Percentiles rank a stretch among this genome's conserved stretches.
Evolutionary conservation across 2,329 filamentous ascomycete genomes (phyloP).

Genomic region (Paradendryphiella salina): DNA sequence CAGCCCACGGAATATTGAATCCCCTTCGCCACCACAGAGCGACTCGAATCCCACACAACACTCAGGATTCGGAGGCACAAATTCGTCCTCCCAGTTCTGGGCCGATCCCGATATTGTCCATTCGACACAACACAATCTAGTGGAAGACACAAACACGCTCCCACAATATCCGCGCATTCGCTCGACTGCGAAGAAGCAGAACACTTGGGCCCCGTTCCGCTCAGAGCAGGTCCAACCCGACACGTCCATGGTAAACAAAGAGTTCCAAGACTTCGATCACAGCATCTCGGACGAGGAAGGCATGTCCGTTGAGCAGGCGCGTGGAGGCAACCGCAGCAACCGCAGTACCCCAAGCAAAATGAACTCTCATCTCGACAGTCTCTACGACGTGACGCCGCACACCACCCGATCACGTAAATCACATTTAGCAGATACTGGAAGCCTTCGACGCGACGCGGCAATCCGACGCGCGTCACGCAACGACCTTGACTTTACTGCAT

Average conservation of each 20-base stretch:
- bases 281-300: slow-evolving; percentile 50
- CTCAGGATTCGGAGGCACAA: slow-evolving; percentile 31
- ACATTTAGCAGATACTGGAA: slow-evolving; percentile 39
- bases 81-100: slow-evolving; percentile 34
- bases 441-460: slow-evolving; percentile 52
- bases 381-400: slow-evolving; percentile 54
- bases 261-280: slow-evolving; percentile 50
- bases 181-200: slow-evolving; percentile 46
- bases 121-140: slow-evolving; percentile 46
- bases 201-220: slow-evolving; percentile 42
- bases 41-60: slow-evolving; percentile 45
- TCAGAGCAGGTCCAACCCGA: slow-evolving; percentile 42
- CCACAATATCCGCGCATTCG: slow-evolving; percentile 42
- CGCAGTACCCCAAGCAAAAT: slow-evolving; percentile 48
- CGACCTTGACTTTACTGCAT: slow-evolving; percentile 43
- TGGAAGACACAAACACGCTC: slow-evolving; percentile 43
- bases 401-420: slow-evolving; percentile 44
- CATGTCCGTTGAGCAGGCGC: slow-evolving; percentile 61
- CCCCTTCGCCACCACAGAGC: slow-evolving; percentile 36
- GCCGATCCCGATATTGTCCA: slow-evolving; percentile 44
- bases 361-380: slow-evolving; percentile 57
- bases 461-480: slow-evolving; percentile 51
- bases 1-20: slow-evolving; percentile 39
- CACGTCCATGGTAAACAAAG: slow-evolving; percentile 47
- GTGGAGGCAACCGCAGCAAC: slow-evolving; percentile 52